phyloP scores from a whole-genome alignment of 768 basidiomycete species.

The Xerocomus potaroensis region DNA sequence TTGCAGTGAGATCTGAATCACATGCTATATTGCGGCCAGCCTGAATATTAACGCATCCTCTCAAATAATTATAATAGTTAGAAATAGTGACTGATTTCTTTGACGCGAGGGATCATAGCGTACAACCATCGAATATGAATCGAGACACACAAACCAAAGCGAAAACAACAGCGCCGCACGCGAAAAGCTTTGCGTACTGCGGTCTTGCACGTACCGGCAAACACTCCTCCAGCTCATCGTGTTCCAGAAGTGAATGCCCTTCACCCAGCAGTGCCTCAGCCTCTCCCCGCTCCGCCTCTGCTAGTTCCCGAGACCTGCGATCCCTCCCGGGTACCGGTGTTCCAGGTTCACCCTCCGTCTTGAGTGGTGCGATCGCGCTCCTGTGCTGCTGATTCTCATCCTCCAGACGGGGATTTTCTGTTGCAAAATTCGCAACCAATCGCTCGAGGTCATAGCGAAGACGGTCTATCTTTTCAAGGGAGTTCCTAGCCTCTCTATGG shows the following conservation, averaged over 20 bases:
- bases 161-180: constrained; percentile 13
- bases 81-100: background rate
- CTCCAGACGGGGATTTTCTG: constrained; percentile 31
- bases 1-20: background rate
- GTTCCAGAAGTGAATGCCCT: constrained; percentile 10
- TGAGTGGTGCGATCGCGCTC: constrained; percentile 8
- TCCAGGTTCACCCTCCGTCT: constrained; percentile 9
- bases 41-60: background rate
- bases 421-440: constrained; percentile 33
- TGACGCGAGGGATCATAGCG: background rate
- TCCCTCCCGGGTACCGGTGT: constrained; percentile 20
- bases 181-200: constrained; percentile 10
- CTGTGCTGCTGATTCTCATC: constrained; percentile 18
- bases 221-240: background rate
- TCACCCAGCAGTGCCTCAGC: constrained; percentile 16
- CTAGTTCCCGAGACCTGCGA: constrained; percentile 14
- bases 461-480: constrained; percentile 38
- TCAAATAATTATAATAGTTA: constrained; percentile 6
- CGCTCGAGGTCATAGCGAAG: constrained; percentile 39
- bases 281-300: constrained; percentile 12
- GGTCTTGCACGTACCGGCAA: background rate
- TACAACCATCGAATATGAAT: constrained; percentile 5
- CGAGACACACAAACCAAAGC: constrained; percentile 13
- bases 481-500: constrained; percentile 35
- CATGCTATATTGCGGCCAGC: background rate